These are phyloP conservation scores for Globisporangium yorkense DNA, from an alignment of 352 stramenopile species.

Conservation along the genomic window DNA sequence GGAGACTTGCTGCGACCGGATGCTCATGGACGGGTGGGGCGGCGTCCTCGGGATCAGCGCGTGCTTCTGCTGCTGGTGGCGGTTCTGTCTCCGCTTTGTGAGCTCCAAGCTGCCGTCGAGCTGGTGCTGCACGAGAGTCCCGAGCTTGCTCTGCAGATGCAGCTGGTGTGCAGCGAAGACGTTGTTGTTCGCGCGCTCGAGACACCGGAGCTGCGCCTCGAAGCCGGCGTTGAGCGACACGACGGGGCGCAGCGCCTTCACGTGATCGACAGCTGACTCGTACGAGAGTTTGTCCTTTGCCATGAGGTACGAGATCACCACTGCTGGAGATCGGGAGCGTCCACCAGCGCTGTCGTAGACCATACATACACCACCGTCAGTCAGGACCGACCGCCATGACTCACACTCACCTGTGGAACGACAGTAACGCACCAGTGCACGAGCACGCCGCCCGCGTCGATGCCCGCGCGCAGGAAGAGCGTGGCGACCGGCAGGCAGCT, in stretches of 20 bases:
- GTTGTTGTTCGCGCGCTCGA: slow-evolving; percentile 58
- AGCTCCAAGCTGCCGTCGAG: slow-evolving; percentile 20
- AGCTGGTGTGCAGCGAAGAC: slow-evolving; percentile 78
- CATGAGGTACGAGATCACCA: slow-evolving; percentile 81
- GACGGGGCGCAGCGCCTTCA: slow-evolving; percentile 58
- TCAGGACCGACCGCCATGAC: too few species aligned
- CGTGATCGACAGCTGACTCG: slow-evolving; percentile 33
- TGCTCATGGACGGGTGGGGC: slow-evolving; percentile 18
- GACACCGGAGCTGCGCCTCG: slow-evolving; percentile 73
- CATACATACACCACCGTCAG: not conserved
- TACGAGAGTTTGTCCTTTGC: slow-evolving; percentile 49
- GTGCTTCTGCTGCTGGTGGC: slow-evolving; percentile 14
- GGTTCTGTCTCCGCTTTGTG: slow-evolving; percentile 20
- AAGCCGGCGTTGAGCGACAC: slow-evolving; percentile 79
- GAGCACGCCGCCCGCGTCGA: slow-evolving; percentile 62
- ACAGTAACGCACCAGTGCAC: slow-evolving; percentile 59
- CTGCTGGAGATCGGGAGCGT: slow-evolving; percentile 75
- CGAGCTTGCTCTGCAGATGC: slow-evolving; percentile 41
- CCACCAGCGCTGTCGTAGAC: slow-evolving; percentile 40
- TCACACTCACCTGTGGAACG: too few species aligned
- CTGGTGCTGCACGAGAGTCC: slow-evolving; percentile 29
- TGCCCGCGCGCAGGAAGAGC: slow-evolving; percentile 75
- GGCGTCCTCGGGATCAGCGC: slow-evolving; percentile 8
- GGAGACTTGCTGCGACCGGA: slow-evolving; percentile 4
- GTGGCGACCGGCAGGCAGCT: slow-evolving; percentile 72